phyloP scores from a whole-genome alignment of 129 eudicot species.

The Pseudognaphalium luteoalbum region DNA sequence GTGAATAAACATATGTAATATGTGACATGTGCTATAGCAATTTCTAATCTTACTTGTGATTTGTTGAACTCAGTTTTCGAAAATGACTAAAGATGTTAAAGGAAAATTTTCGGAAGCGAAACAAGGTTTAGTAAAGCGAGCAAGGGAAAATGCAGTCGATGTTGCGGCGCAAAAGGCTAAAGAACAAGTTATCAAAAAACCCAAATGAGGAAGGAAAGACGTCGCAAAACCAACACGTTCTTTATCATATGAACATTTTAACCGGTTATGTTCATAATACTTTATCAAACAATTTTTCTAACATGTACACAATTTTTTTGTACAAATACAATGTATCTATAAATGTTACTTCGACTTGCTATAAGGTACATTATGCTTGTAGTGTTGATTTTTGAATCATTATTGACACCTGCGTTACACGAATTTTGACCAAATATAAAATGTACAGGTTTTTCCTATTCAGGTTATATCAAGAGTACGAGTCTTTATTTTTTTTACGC shows the following conservation, averaged over 20 bases:
- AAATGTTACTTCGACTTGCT: not conserved
- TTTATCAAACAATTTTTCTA: too few relatives aligned
- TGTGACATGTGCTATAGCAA: not conserved
- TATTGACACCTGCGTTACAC: too few relatives aligned
- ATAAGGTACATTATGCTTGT: not conserved
- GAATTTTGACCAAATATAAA: too few relatives aligned
- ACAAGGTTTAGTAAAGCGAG: conserved; percentile 21
- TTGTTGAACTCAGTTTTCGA: conserved; percentile 30
- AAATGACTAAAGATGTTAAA: conserved; percentile 27
- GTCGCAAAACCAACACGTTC: not conserved
- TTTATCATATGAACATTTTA: too few relatives aligned
- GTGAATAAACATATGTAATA: too few relatives aligned
- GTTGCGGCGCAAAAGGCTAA: conserved; percentile 40
- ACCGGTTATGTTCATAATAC: too few relatives aligned
- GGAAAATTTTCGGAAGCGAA: conserved; percentile 36
- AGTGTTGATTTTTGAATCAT: not conserved
- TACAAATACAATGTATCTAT: not conserved
- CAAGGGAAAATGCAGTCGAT: conserved; percentile 38
- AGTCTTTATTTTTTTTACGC: too few relatives aligned
- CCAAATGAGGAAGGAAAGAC: conserved; percentile 17
- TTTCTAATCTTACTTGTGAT: not conserved
- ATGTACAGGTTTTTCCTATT: too few relatives aligned
- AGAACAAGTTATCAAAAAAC: conserved; percentile 31
- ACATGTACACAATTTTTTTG: not conserved
- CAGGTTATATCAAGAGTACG: too few relatives aligned